These are phyloP conservation scores for Calonectria ilicicola DNA, from an alignment of 2,329 filamentous ascomycete genomes.

Conservation along the genomic window DNA sequence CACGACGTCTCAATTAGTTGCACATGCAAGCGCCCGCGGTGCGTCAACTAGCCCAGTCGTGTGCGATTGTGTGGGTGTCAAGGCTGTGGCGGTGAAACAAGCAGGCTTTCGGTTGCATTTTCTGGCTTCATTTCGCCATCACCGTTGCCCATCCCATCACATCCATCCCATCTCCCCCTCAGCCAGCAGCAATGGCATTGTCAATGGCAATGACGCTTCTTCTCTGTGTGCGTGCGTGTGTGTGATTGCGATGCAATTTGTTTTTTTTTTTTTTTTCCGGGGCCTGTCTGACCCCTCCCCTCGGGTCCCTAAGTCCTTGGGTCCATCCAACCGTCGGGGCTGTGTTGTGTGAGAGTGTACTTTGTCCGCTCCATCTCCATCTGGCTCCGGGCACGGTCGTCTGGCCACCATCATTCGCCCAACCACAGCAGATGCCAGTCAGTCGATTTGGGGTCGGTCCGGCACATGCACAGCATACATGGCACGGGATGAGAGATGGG, in stretches of 20 bases:
- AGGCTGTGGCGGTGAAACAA: constrained; percentile 28
- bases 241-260: not conserved
- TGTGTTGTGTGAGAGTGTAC: not conserved
- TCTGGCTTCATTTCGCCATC: constrained; percentile 1
- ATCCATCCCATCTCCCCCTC: no score
- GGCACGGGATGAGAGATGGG: not conserved
- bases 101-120: constrained; percentile 7
- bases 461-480: constrained; percentile 33
- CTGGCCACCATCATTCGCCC: constrained; percentile 34
- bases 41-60: constrained; percentile 10
- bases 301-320: not conserved
- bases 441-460: constrained; percentile 25
- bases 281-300: not conserved
- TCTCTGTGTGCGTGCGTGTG: not conserved
- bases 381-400: constrained; percentile 12
- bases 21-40: constrained; percentile 36
- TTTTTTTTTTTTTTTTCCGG: no score
- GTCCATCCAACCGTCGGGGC: not conserved
- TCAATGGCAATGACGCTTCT: not conserved
- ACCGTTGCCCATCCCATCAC: not conserved
- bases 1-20: constrained; percentile 33
- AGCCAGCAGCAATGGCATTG: no score
- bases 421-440: constrained; percentile 34
- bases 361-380: not conserved
- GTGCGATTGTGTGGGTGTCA: not conserved